Conservation (phyloP, 2,329 filamentous ascomycete species). For the Onygenales sp. region DNA sequence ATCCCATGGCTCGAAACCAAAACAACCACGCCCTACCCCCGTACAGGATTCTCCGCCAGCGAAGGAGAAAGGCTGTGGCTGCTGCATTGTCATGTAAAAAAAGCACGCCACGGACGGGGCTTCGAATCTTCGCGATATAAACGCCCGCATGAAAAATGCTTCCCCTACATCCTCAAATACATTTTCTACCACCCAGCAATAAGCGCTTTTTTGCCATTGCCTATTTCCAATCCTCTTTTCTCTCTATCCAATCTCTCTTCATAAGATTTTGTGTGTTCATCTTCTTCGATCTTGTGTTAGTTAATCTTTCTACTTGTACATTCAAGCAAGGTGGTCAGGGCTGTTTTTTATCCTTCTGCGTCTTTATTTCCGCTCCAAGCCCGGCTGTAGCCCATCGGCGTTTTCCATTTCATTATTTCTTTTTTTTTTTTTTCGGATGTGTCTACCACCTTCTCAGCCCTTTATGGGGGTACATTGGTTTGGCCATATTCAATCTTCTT, state of each 20-base stretch:
- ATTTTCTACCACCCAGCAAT: background rate
- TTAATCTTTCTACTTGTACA: slow-evolving; percentile 1
- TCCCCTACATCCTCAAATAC: too few species aligned
- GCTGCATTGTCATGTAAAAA: slow-evolving; percentile 65
- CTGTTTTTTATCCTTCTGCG: background rate
- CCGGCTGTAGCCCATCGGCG: slow-evolving; percentile 1
- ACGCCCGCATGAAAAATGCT: background rate
- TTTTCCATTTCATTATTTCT: slow-evolving; percentile 4
- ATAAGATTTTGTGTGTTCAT: slow-evolving; percentile 4
- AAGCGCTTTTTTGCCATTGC: background rate
- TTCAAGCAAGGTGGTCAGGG: slow-evolving; percentile 1
- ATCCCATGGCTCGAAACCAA: slow-evolving; percentile 30
- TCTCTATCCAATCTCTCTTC: slow-evolving; percentile 8
- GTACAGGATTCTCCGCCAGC: slow-evolving; percentile 42
- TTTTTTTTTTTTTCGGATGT: background rate
- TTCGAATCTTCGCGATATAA: slow-evolving; percentile 1
- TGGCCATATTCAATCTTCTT: background rate
- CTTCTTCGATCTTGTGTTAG: slow-evolving; percentile 5
- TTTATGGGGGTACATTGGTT: background rate
- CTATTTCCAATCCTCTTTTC: slow-evolving; percentile 2
- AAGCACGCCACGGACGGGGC: background rate
- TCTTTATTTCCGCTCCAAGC: background rate
- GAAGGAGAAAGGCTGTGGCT: slow-evolving; percentile 56
- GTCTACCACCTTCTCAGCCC: background rate
- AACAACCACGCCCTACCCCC: slow-evolving; percentile 39